phyloP scores from a whole-genome alignment of 257 asterid genomes.

The Verbena officinalis region DNA sequence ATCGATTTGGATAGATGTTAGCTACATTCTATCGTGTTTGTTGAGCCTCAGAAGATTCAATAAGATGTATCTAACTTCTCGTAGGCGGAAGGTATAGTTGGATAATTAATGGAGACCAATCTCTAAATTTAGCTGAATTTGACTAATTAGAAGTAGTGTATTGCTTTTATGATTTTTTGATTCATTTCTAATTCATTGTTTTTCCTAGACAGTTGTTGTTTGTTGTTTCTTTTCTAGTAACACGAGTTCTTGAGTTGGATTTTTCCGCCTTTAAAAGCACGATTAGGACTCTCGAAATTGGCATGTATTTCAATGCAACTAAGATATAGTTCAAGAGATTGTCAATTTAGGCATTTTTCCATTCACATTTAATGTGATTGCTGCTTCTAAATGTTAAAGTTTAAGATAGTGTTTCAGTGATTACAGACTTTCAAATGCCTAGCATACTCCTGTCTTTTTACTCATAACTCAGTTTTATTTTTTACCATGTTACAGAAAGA shows the following conservation, averaged over 20 bases:
- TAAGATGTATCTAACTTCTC: not conserved
- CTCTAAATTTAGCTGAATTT: not conserved
- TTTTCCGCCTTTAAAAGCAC: not conserved
- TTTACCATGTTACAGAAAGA: constrained; percentile 42
- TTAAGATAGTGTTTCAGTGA: not conserved
- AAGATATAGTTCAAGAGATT: not conserved
- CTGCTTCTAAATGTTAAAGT: not conserved
- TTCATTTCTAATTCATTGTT: no score
- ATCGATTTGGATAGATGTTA: no score
- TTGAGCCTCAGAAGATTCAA: not conserved
- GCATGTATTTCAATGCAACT: not conserved
- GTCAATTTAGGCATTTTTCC: not conserved
- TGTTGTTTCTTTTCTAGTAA: not conserved
- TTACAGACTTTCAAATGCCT: not conserved
- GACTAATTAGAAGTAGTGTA: not conserved
- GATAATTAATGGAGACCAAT: not conserved
- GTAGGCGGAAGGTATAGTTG: not conserved
- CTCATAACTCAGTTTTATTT: not conserved
- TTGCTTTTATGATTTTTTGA: not conserved
- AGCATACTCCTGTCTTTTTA: not conserved
- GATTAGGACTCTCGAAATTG: no score
- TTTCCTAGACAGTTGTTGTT: not conserved
- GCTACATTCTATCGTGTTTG: not conserved
- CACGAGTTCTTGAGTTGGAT: not conserved
- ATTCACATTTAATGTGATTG: not conserved